Percentiles rank a stretch among this genome's conserved stretches.
Conservation (phyloP, 2,329 filamentous ascomycete genomes). For the Falciphora oryzae region DNA sequence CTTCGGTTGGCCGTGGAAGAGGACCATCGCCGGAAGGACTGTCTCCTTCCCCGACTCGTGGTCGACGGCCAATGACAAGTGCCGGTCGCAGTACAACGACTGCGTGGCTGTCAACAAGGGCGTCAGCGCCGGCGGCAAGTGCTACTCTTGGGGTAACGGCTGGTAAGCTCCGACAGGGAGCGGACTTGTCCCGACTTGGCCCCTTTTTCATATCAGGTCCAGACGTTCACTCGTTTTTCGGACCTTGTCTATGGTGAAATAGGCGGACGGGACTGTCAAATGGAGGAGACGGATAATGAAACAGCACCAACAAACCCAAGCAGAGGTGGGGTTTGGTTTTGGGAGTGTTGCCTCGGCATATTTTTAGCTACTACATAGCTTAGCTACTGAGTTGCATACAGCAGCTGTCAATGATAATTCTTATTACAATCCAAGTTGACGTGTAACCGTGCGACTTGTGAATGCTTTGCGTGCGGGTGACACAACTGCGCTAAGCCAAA, state of each 20-base stretch:
- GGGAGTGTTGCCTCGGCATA: neutral
- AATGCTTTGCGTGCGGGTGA: too few relatives aligned
- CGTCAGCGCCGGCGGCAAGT: constrained; percentile 32
- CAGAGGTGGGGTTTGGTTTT: neutral
- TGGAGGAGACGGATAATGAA: neutral
- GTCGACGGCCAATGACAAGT: constrained; percentile 33
- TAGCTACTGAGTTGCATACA: neutral
- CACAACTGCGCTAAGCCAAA: too few relatives aligned
- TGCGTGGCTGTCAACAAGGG: constrained; percentile 38
- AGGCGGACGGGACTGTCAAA: neutral
- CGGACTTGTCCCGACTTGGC: too few relatives aligned
- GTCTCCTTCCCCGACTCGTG: constrained; percentile 22
- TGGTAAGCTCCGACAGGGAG: constrained; percentile 15
- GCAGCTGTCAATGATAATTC: constrained; percentile 6
- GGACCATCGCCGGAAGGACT: constrained; percentile 13
- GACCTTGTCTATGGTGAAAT: neutral
- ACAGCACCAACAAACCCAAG: neutral
- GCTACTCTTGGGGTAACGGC: constrained; percentile 28
- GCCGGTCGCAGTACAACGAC: constrained; percentile 43
- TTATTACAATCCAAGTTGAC: neutral
- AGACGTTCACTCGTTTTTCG: neutral
- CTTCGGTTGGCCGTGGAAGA: constrained; percentile 6
- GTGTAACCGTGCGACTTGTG: too few relatives aligned
- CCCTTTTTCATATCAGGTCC: too few relatives aligned
- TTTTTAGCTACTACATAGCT: neutral